Percentiles rank a stretch among this genome's conserved stretches.
These are phyloP conservation scores for Microbotryum violaceum DNA, from an alignment of 1,284 basidiomycete species.

Conservation along the genomic window DNA sequence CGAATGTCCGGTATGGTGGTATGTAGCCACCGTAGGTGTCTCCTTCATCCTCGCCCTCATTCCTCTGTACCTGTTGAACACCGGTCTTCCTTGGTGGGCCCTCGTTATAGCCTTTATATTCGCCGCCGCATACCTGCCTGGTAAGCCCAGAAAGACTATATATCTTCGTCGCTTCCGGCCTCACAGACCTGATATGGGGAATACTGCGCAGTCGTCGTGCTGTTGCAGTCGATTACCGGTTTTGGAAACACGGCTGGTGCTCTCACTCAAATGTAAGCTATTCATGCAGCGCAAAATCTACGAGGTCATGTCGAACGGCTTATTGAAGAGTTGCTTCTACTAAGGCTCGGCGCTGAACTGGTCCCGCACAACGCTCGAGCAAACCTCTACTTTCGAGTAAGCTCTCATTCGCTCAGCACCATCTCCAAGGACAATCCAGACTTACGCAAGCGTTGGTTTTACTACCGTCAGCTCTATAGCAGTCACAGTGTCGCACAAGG, in stretches of 20 bases:
- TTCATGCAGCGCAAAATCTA: no score
- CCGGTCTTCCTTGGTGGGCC: slow-evolving; percentile 52
- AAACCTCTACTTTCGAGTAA: slow-evolving; percentile 49
- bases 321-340: slow-evolving; percentile 21
- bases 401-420: no score
- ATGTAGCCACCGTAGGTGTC: no score
- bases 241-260: slow-evolving; percentile 48
- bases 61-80: slow-evolving; percentile 38
- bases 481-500: slow-evolving; percentile 57
- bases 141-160: not conserved
- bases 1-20: no score
- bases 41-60: no score
- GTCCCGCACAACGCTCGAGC: slow-evolving; percentile 52
- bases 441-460: no score
- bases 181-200: not conserved
- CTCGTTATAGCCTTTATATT: slow-evolving; percentile 48
- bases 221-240: slow-evolving; percentile 54
- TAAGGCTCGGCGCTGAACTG: slow-evolving; percentile 56
- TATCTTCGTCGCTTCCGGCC: no score
- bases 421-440: no score
- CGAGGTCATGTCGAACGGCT: no score
- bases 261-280: slow-evolving; percentile 48
- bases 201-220: slow-evolving; percentile 39
- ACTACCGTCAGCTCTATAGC: slow-evolving; percentile 44
- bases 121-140: slow-evolving; percentile 44